Base-by-base conservation (phyloP, 768 basidiomycete genomes). In the Boletus rubescentipes region DNA sequence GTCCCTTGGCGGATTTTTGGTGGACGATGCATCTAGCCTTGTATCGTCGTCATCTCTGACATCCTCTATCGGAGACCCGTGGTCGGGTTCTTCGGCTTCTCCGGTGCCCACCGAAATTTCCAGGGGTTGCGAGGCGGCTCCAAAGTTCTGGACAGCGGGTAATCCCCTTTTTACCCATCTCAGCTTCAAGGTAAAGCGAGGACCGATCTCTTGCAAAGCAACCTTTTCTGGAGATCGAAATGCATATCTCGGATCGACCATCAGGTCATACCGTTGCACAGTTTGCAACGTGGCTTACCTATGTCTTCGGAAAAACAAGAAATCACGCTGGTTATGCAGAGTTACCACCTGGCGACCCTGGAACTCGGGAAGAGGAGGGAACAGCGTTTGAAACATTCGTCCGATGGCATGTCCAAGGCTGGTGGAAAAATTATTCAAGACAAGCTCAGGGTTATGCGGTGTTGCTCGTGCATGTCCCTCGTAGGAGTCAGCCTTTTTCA, bases 311-410 rank as follows among this genome's bases (percentile, higher is more conserved):
- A 99, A 96, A 76, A 99, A 99, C 53, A 99, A 73, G 73, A 98
- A 99, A 74, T 99, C 97, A 43, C 97, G 84, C 69, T 97, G 94
- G 66, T 98, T 98, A 67, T 98, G 97, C 18, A 98, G 77, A 3
- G 96, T 97, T 12, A 98, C 95, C 10, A 98, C 95, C 71, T 99
- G 97, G 30, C 97, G 77, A 32, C 97, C 97, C 72, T 93, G 87
- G 66, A 97, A 98, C 68, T 97, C 91, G 1, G 94, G 93, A 58
- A 96, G 75, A 8, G 91, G 93, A 16, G 97, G 97, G 75, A 98
- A 98, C 20, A 94, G 81, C 1, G 94, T 94, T 63, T 97, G 96
- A 73, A 98, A 96, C 79, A 99, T 88, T 23, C 93, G 83, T 15
- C 97, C 97, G 46, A 98, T 85, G 15, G 87, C 85, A 66, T 97